Percentiles rank a stretch among this genome's conserved stretches.
Evolutionary conservation across 306 rosid species (phyloP).

Genomic region (Comarum palustre): DNA sequence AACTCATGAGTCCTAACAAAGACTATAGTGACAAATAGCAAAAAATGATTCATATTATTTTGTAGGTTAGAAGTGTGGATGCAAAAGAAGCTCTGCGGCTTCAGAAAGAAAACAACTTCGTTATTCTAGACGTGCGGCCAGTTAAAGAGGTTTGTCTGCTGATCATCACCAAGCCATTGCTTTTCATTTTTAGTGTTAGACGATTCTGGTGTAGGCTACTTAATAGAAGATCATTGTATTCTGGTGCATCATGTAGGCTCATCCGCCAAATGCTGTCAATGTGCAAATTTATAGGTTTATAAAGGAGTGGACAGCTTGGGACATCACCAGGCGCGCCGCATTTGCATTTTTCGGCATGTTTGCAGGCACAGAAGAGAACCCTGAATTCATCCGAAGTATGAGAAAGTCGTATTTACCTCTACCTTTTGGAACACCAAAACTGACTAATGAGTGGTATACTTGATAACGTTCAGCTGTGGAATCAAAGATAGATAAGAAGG

Average conservation of each 20-base stretch:
- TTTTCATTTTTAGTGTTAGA: not conserved
- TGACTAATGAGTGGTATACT: conserved; percentile 7
- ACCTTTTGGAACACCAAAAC: conserved; percentile 6
- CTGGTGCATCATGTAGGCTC: conserved; percentile 48
- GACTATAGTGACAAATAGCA: not conserved
- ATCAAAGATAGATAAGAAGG: conserved; percentile 59
- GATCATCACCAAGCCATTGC: conserved; percentile 1
- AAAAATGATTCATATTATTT: not conserved
- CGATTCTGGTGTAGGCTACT: not conserved
- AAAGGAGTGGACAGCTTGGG: conserved; percentile 99
- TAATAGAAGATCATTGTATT: conserved; percentile 3
- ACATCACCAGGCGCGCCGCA: conserved; percentile 94
- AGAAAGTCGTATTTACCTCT: not conserved
- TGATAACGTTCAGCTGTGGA: conserved; percentile 55
- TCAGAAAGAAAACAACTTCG: conserved; percentile 89
- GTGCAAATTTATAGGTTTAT: conserved; percentile 95
- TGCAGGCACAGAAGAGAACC: conserved; percentile 96
- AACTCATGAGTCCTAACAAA: not conserved
- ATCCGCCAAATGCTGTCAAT: conserved; percentile 81
- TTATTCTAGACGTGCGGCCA: conserved; percentile 93
- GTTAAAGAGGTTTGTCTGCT: conserved; percentile 68
- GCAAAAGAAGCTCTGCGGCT: conserved; percentile 90
- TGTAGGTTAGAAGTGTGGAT: conserved; percentile 91
- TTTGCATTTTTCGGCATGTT: conserved; percentile 96
- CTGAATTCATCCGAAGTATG: conserved; percentile 73